Evolutionary conservation across 2,329 filamentous ascomycete species (phyloP).

Genomic region (Metarhizium sp.): DNA sequence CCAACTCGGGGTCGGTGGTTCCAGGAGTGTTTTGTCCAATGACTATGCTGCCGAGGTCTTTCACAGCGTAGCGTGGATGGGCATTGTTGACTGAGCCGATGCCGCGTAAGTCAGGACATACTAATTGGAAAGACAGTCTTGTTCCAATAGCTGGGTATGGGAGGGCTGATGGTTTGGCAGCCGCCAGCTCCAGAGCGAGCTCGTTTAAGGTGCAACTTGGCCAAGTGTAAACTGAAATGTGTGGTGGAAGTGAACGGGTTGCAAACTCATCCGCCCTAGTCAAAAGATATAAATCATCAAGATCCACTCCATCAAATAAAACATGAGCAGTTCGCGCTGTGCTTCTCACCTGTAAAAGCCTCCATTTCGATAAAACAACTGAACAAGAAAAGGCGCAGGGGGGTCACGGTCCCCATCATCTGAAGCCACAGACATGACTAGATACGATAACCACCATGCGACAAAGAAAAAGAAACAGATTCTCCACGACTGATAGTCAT

Average conservation of each 20-base stretch:
- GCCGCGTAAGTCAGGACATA: conserved; percentile 64
- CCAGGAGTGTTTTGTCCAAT: conserved; percentile 51
- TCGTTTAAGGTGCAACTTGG: conserved; percentile 71
- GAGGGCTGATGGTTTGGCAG: conserved; percentile 55
- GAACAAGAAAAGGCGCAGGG: conserved; percentile 74
- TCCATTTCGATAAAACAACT: conserved; percentile 71
- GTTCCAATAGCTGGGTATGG: conserved; percentile 71
- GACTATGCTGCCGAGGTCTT: conserved; percentile 76
- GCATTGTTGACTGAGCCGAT: conserved; percentile 16
- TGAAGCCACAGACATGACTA: conserved; percentile 25
- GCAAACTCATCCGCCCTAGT: conserved; percentile 63
- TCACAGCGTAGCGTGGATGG: conserved; percentile 56
- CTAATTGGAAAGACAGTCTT: conserved; percentile 75
- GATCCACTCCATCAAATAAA: background rate
- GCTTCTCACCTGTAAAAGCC: conserved; percentile 55
- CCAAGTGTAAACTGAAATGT: conserved; percentile 82
- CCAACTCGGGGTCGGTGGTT: conserved; percentile 29
- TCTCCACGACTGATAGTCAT: background rate
- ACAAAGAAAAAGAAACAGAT: background rate
- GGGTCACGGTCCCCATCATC: conserved; percentile 47
- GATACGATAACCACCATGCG: background rate
- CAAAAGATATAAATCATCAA: background rate
- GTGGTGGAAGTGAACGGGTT: conserved; percentile 47
- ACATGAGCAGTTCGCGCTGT: background rate
- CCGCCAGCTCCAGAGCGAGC: conserved; percentile 66